These are phyloP conservation scores for Cryomyces antarcticus DNA, from an alignment of 495 filamentous ascomycete species.

Conservation along the genomic window DNA sequence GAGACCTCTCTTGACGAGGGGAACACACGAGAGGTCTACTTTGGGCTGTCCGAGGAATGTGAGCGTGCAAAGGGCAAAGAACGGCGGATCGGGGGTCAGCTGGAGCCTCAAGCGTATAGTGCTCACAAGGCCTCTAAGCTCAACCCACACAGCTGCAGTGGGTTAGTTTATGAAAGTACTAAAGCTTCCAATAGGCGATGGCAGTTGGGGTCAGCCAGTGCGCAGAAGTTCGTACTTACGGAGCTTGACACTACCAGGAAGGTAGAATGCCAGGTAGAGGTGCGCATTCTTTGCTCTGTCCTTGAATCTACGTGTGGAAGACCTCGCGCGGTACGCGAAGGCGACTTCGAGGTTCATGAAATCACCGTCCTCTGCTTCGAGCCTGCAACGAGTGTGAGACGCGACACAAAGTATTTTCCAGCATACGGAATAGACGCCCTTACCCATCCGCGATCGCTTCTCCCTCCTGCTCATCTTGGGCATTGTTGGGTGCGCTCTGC, in stretches of 20 bases:
- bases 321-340: slow-evolving; percentile 44
- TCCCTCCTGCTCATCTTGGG: slow-evolving; percentile 4
- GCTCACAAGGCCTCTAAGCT: slow-evolving; percentile 43
- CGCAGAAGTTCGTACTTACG: slow-evolving; percentile 14
- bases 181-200: slow-evolving; percentile 1
- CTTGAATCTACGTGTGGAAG: slow-evolving; percentile 31
- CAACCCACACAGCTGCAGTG: slow-evolving; percentile 41
- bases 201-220: not conserved
- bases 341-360: slow-evolving; percentile 52
- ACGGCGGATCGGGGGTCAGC: slow-evolving; percentile 50
- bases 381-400: slow-evolving; percentile 4
- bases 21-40: slow-evolving; percentile 46
- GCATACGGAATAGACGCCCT: too few species aligned
- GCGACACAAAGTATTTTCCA: too few species aligned
- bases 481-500: slow-evolving; percentile 5
- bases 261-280: slow-evolving; percentile 47
- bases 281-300: slow-evolving; percentile 48
- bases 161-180: too few species aligned
- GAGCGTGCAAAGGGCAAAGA: slow-evolving; percentile 46
- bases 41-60: slow-evolving; percentile 61
- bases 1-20: slow-evolving; percentile 40
- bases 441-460: slow-evolving; percentile 31
- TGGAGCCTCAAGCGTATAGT: slow-evolving; percentile 45
- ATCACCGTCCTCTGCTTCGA: slow-evolving; percentile 55
- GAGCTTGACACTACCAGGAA: slow-evolving; percentile 33